Conservation (phyloP, 1,139 yeast genomes). For the Komagataea norvegica region DNA sequence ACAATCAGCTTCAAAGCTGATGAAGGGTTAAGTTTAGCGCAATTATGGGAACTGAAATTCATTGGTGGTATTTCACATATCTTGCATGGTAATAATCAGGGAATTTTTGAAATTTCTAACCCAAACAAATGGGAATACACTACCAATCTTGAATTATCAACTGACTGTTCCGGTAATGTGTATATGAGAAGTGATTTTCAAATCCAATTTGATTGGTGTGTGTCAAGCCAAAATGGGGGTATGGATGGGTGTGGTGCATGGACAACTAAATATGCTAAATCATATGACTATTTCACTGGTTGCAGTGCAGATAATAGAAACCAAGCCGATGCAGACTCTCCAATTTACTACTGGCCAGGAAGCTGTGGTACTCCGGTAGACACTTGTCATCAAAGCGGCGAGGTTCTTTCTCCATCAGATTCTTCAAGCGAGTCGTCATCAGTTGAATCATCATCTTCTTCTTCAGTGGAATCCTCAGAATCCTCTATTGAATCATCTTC, state of each 20-base stretch:
- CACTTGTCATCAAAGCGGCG: too few relatives aligned
- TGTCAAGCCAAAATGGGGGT: constrained; percentile 12
- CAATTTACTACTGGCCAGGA: constrained; percentile 5
- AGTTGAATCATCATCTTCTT: background rate
- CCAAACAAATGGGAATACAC: constrained; percentile 11
- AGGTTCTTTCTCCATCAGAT: too few relatives aligned
- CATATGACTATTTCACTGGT: constrained; percentile 11
- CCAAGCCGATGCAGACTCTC: constrained; percentile 2
- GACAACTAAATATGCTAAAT: constrained; percentile 4
- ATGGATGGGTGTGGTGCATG: constrained; percentile 7
- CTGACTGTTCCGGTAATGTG: constrained; percentile 4
- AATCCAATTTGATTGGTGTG: constrained; percentile 19
- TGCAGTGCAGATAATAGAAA: constrained; percentile 6
- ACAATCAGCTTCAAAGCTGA: constrained; percentile 29
- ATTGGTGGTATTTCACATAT: constrained; percentile 5
- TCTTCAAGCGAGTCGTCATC: background rate
- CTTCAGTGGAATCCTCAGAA: background rate
- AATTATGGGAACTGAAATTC: constrained; percentile 17
- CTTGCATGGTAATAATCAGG: constrained; percentile 4
- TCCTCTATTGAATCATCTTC: background rate
- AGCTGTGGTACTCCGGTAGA: constrained; percentile 1
- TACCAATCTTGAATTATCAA: constrained; percentile 1
- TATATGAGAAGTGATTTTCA: constrained; percentile 8
- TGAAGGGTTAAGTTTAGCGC: constrained; percentile 13
- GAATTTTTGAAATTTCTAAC: constrained; percentile 2